Conservation (phyloP, 192 early-diverging fungal species). For the Podila epicladia region DNA sequence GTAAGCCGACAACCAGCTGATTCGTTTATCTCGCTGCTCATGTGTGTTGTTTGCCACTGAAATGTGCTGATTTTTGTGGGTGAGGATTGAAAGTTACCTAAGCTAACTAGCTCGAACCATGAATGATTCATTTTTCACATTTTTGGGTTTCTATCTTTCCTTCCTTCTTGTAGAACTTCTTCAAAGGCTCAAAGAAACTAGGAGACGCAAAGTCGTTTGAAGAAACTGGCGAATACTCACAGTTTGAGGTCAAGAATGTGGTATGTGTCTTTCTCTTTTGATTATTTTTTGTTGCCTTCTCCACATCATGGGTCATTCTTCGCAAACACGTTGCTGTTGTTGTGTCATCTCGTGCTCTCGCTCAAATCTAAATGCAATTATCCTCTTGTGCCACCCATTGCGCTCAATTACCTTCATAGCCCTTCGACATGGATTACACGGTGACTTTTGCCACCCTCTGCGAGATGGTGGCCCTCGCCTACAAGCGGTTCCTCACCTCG, state of each 20-base stretch:
- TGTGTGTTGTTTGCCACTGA: not conserved
- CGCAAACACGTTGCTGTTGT: too few species aligned
- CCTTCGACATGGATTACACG: constrained; percentile 39
- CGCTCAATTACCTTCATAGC: not conserved
- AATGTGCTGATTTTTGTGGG: constrained; percentile 2
- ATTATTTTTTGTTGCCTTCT: not conserved
- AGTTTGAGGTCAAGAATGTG: not conserved
- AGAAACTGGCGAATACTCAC: not conserved
- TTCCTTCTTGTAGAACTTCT: not conserved
- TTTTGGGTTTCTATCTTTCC: not conserved
- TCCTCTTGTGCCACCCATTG: too few species aligned
- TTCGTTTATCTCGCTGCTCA: not conserved
- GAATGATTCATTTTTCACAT: not conserved
- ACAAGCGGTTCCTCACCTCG: constrained; percentile 32
- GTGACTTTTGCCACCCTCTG: constrained; percentile 27
- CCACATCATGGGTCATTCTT: not conserved
- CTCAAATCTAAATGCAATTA: too few species aligned
- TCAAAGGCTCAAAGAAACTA: not conserved
- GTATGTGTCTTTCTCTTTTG: not conserved
- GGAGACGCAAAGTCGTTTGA: not conserved
- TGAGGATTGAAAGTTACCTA: not conserved
- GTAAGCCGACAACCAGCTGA: not conserved
- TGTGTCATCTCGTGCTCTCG: too few species aligned
- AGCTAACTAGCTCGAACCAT: not conserved
- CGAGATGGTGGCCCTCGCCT: constrained; percentile 23